Conservation (phyloP, 2,329 filamentous ascomycete genomes). For the Trichoderma atrobrunneum region DNA sequence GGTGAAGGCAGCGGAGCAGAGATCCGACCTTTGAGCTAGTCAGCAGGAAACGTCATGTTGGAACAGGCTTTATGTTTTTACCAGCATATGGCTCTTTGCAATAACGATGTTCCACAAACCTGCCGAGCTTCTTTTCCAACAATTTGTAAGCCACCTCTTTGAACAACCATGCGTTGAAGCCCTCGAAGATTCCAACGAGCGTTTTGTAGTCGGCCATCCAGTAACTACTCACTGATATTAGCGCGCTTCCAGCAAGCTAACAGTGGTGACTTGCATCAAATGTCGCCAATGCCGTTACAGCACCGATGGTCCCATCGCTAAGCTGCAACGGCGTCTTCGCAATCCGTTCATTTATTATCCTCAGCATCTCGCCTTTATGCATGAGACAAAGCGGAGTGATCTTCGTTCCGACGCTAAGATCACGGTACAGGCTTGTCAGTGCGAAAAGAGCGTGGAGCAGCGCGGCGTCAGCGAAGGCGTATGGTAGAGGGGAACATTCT, state of each 20-base stretch:
- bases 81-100: not conserved
- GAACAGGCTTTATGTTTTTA: not conserved
- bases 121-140: not conserved
- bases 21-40: not conserved
- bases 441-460: not conserved
- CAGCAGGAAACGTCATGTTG: not conserved
- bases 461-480: not conserved
- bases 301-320: not conserved
- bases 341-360: not conserved
- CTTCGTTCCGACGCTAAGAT: not conserved
- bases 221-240: not conserved
- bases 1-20: not conserved
- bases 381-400: not conserved
- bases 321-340: not conserved
- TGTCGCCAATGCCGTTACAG: not conserved
- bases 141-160: not conserved
- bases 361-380: not conserved
- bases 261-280: not conserved
- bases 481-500: not conserved
- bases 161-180: not conserved
- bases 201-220: not conserved
- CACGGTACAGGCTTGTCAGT: not conserved
- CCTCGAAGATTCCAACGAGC: not conserved
- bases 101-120: not conserved
- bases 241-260: not conserved